These are phyloP conservation scores for Creolimax fragrantissima DNA, from an alignment of 78 protist species.

Conservation along the genomic window DNA sequence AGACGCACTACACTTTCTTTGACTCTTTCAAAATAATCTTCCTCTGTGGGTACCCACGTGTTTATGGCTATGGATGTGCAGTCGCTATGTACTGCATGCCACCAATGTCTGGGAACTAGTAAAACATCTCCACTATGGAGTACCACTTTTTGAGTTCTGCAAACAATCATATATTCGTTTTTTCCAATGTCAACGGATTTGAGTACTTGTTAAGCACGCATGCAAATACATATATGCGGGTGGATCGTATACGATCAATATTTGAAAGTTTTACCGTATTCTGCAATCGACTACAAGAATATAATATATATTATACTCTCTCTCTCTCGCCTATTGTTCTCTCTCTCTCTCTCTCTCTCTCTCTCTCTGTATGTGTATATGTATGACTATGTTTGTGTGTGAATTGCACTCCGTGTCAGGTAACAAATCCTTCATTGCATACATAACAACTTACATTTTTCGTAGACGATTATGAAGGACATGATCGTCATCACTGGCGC, in stretches of 20 bases:
- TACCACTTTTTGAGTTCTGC: not conserved
- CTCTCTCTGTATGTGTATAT: not conserved
- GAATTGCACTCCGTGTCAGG: not conserved
- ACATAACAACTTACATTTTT: too few relatives aligned
- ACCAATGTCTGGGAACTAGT: not conserved
- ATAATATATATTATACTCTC: not conserved
- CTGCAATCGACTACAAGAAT: too few relatives aligned
- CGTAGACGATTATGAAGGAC: too few relatives aligned
- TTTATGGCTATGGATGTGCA: not conserved
- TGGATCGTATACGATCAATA: too few relatives aligned
- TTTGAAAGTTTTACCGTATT: too few relatives aligned
- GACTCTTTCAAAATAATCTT: not conserved
- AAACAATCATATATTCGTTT: too few relatives aligned
- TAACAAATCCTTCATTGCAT: too few relatives aligned
- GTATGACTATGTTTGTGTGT: not conserved
- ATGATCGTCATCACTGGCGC: too few relatives aligned
- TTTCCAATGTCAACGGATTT: too few relatives aligned
- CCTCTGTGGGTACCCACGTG: not conserved
- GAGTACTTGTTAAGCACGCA: too few relatives aligned
- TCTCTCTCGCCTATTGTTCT: not conserved
- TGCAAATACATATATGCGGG: too few relatives aligned
- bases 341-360: not conserved
- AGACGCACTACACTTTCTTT: not conserved
- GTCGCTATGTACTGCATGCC: conserved; percentile 2
- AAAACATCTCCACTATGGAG: not conserved